phyloP scores from a whole-genome alignment of 176 grass and related monocot species.

The Oryza brachyantha region DNA sequence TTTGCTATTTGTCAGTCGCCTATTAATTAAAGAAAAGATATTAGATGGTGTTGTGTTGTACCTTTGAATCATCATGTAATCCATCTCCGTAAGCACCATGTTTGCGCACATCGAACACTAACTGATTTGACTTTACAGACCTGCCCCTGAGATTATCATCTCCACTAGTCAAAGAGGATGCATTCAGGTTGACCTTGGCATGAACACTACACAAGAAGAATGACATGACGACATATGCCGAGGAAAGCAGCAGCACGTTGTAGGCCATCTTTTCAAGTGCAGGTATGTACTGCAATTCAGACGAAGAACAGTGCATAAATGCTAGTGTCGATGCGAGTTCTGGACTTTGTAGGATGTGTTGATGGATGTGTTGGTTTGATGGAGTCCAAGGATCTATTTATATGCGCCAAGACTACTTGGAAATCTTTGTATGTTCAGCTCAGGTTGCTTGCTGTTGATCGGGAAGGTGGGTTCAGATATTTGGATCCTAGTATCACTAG shows the following conservation, averaged over 20 bases:
- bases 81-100: constrained; percentile 58
- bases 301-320: no score
- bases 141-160: not conserved
- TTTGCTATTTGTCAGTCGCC: not conserved
- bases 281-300: not conserved
- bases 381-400: constrained; percentile 14
- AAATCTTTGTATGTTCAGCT: constrained; percentile 16
- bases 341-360: not conserved
- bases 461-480: constrained; percentile 18
- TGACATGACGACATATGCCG: not conserved
- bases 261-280: not conserved
- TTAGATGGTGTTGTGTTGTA: constrained; percentile 13
- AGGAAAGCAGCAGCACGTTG: not conserved
- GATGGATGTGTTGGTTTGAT: not conserved
- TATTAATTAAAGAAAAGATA: not conserved
- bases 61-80: constrained; percentile 49
- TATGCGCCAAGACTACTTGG: not conserved
- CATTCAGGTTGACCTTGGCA: not conserved
- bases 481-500: constrained; percentile 14
- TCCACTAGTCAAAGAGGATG: not conserved
- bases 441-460: constrained; percentile 19
- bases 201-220: constrained; percentile 7
- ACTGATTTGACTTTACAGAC: constrained; percentile 11
- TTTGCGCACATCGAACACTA: constrained; percentile 31
- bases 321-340: no score